Evolutionary conservation across 2,329 filamentous ascomycete species (phyloP).

Genomic region (Alternaria gansuensis): DNA sequence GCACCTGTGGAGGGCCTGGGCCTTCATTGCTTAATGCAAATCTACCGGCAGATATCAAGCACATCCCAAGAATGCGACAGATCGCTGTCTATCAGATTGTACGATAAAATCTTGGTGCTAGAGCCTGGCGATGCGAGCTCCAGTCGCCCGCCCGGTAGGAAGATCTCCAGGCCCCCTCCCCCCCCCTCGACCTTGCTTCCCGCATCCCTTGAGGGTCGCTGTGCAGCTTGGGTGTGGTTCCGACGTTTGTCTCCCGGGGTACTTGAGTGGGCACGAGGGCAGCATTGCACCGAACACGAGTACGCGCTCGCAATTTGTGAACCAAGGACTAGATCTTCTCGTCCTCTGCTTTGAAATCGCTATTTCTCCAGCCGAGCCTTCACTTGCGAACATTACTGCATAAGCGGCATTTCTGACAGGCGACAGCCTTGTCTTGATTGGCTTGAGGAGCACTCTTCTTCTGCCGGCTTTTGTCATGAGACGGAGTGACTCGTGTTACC

Average conservation of each 20-base stretch:
- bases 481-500: constrained; percentile 41
- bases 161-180: constrained; percentile 46
- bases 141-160: constrained; percentile 32
- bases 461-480: constrained; percentile 46
- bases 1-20: constrained; percentile 17
- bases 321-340: constrained; percentile 23
- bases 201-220: constrained; percentile 47
- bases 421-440: constrained; percentile 38
- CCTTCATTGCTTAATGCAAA: constrained; percentile 14
- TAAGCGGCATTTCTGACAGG: constrained; percentile 49
- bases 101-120: constrained; percentile 16
- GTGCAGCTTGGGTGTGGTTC: constrained; percentile 37
- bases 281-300: constrained; percentile 32
- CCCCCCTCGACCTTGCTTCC: constrained; percentile 53
- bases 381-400: constrained; percentile 50
- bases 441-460: constrained; percentile 29
- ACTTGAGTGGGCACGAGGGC: constrained; percentile 7
- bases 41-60: constrained; percentile 11
- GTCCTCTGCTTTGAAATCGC: constrained; percentile 47
- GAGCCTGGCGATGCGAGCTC: constrained; percentile 17
- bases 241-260: constrained; percentile 18
- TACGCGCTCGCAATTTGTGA: constrained; percentile 28
- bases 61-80: constrained; percentile 3
- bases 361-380: constrained; percentile 45
- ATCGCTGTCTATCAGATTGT: constrained; percentile 9